A percentile compares a stretch with the other conserved stretches of the same genome.
These are phyloP conservation scores for Rhodotorula paludigena DNA, from an alignment of 768 basidiomycete species.

Conservation along the genomic window DNA sequence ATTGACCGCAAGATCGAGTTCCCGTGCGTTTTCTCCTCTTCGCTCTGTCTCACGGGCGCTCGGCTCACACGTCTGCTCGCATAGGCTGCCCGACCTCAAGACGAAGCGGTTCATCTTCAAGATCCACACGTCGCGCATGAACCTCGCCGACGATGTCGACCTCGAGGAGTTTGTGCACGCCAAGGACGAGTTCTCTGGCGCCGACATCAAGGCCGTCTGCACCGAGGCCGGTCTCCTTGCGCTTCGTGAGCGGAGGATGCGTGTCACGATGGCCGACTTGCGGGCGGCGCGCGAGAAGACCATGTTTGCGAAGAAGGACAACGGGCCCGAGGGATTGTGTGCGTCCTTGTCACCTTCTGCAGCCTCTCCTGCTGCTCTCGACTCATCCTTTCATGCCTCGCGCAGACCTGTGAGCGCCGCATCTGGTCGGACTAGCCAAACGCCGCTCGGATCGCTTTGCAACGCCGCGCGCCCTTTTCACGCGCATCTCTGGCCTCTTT, in stretches of 20 bases:
- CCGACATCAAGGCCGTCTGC: constrained; percentile 98
- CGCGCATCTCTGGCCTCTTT: too few species aligned
- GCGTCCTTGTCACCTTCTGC: neutral
- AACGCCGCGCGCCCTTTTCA: too few species aligned
- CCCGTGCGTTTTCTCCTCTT: constrained; percentile 44
- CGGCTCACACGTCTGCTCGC: neutral
- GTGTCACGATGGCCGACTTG: constrained; percentile 86
- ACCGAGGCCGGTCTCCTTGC: constrained; percentile 97
- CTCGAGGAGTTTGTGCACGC: constrained; percentile 91
- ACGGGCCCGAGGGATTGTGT: constrained; percentile 50
- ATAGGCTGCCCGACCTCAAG: constrained; percentile 89
- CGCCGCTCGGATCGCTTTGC: too few species aligned
- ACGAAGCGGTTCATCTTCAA: constrained; percentile 98
- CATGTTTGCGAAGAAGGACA: constrained; percentile 98
- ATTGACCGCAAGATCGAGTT: constrained; percentile 99
- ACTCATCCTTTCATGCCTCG: too few species aligned
- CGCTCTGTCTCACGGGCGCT: too few species aligned
- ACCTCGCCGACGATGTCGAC: constrained; percentile 71
- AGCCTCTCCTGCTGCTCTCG: neutral
- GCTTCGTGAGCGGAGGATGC: constrained; percentile 87
- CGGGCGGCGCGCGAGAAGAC: constrained; percentile 90
- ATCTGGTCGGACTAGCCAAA: too few species aligned
- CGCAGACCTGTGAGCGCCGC: constrained; percentile 14
- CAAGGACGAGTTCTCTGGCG: constrained; percentile 77
- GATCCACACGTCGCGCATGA: constrained; percentile 86